These are phyloP conservation scores for Inga oerstediana DNA, from an alignment of 306 rosid species.

Conservation along the genomic window DNA sequence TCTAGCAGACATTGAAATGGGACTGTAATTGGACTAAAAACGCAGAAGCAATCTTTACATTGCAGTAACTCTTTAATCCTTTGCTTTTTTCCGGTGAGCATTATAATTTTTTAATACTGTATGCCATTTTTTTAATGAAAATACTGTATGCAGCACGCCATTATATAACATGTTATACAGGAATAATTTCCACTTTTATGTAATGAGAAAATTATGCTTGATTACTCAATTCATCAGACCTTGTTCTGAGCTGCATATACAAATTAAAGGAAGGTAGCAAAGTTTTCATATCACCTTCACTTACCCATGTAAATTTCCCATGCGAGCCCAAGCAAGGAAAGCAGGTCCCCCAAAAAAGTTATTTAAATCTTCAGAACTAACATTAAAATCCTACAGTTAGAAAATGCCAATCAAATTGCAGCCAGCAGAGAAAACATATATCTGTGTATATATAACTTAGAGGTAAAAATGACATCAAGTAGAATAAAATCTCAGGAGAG, in stretches of 20 bases:
- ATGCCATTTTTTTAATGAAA: not conserved
- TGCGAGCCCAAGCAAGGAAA: constrained; percentile 99
- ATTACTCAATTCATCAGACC: constrained; percentile 17
- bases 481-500: constrained; percentile 1
- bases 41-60: not conserved
- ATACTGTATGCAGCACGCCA: not conserved
- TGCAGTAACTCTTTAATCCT: not conserved
- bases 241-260: constrained; percentile 17
- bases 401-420: constrained; percentile 43
- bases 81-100: not conserved
- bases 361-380: constrained; percentile 64
- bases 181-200: not conserved
- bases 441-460: not conserved
- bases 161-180: constrained; percentile 16
- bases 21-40: not conserved
- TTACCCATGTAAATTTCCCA: constrained; percentile 97
- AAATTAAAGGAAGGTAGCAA: not conserved
- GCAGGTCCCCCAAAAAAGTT: constrained; percentile 96
- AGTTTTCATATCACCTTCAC: constrained; percentile 44
- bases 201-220: constrained; percentile 17
- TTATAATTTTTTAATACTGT: constrained; percentile 5
- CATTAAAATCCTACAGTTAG: constrained; percentile 73
- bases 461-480: constrained; percentile 18
- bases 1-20: not conserved
- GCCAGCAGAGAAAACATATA: constrained; percentile 10